Percentiles rank a stretch among this genome's conserved stretches.
These are phyloP conservation scores for Achaetomium macrosporum DNA, from an alignment of 2,329 filamentous ascomycete genomes.

Conservation along the genomic window DNA sequence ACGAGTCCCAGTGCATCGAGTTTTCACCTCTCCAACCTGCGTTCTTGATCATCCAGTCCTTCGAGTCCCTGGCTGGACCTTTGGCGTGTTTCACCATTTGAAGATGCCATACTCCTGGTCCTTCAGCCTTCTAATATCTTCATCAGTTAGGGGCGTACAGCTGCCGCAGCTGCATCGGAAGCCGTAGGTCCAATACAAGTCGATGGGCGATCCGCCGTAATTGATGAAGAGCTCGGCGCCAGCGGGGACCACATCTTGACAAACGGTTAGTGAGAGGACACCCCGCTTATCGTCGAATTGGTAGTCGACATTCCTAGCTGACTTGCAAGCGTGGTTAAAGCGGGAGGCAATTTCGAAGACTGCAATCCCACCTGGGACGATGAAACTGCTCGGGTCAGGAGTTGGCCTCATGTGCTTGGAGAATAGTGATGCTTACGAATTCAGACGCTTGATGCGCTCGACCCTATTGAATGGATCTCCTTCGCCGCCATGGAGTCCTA, in stretches of 20 bases:
- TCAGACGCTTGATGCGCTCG: conserved; percentile 40
- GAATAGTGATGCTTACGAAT: conserved; percentile 35
- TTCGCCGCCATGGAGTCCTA: conserved; percentile 35
- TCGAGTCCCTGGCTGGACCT: not conserved
- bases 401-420: conserved; percentile 20
- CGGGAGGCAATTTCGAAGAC: conserved; percentile 48
- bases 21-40: too few species aligned
- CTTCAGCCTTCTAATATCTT: conserved; percentile 7
- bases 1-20: too few species aligned
- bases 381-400: conserved; percentile 23
- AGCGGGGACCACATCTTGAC: conserved; percentile 29
- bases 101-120: not conserved
- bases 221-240: conserved; percentile 48
- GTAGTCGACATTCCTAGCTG: conserved; percentile 40
- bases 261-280: conserved; percentile 38
- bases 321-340: conserved; percentile 54
- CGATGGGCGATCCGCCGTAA: conserved; percentile 37
- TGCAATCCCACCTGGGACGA: conserved; percentile 24
- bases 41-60: too few species aligned
- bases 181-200: conserved; percentile 42
- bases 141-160: conserved; percentile 29
- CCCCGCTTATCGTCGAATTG: conserved; percentile 31
- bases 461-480: conserved; percentile 26
- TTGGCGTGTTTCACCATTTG: not conserved
- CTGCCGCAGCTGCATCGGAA: conserved; percentile 48